Conservation (phyloP, 2,329 filamentous ascomycete species). For the Podosphaera leucotricha region DNA sequence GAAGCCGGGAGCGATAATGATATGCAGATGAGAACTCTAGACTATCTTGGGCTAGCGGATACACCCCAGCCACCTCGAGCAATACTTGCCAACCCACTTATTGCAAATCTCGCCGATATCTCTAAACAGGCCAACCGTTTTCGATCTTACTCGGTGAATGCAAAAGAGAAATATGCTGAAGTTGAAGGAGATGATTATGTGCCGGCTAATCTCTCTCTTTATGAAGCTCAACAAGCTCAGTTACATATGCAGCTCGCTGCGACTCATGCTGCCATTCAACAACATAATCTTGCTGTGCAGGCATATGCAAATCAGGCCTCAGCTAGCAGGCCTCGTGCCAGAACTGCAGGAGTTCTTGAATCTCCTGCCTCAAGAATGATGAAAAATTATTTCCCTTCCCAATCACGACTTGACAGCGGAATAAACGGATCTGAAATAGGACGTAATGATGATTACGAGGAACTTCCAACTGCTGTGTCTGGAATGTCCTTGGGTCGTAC, state of each 20-base stretch:
- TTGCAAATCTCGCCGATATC: slow-evolving; percentile 52
- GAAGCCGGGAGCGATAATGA: slow-evolving; percentile 71
- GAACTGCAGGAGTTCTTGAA: slow-evolving; percentile 80
- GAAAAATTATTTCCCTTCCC: slow-evolving; percentile 53
- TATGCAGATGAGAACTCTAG: slow-evolving; percentile 69
- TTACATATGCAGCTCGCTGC: slow-evolving; percentile 38
- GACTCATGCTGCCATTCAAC: slow-evolving; percentile 51
- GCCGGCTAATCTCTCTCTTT: slow-evolving; percentile 21
- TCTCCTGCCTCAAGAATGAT: slow-evolving; percentile 23
- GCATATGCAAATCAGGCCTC: slow-evolving; percentile 72
- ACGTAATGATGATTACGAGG: slow-evolving; percentile 54
- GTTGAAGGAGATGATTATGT: slow-evolving; percentile 54
- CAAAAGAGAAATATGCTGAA: slow-evolving; percentile 89
- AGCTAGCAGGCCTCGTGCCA: slow-evolving; percentile 60
- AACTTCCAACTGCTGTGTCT: slow-evolving; percentile 61
- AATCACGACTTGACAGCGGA: slow-evolving; percentile 50
- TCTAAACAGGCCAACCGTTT: slow-evolving; percentile 67
- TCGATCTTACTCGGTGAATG: slow-evolving; percentile 94
- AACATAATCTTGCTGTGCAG: slow-evolving; percentile 82
- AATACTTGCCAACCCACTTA: slow-evolving; percentile 47
- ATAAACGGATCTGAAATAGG: slow-evolving; percentile 55
- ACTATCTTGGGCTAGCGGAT: slow-evolving; percentile 87
- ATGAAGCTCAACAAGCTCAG: slow-evolving; percentile 36
- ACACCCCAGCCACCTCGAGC: slow-evolving; percentile 64
- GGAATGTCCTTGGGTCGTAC: slow-evolving; percentile 49